Conservation (phyloP, 1,139 yeast genomes). For the Suhomyces bokatorum region DNA sequence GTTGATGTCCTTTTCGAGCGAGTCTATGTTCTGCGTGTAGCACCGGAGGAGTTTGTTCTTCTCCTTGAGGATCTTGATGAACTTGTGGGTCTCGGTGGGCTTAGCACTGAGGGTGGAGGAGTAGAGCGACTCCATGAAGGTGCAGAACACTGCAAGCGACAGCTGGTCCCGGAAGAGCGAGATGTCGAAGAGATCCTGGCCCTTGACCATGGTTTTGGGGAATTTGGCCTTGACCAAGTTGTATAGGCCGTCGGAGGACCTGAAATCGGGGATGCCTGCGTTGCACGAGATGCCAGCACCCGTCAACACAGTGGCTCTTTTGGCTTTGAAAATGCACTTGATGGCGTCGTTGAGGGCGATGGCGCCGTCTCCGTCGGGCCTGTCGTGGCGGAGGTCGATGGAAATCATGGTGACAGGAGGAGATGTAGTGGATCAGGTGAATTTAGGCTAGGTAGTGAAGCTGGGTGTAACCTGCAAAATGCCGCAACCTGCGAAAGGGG, state of each 20-base stretch:
- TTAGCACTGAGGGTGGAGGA: conserved; percentile 60
- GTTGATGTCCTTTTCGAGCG: conserved; percentile 37
- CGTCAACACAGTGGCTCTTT: conserved; percentile 63
- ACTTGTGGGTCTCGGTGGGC: conserved; percentile 83
- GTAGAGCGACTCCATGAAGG: conserved; percentile 76
- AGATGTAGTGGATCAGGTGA: background rate
- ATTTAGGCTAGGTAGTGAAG: background rate
- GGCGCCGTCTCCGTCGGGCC: conserved; percentile 29
- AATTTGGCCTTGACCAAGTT: conserved; percentile 65
- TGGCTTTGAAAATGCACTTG: conserved; percentile 46
- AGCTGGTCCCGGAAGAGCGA: conserved; percentile 70
- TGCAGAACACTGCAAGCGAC: conserved; percentile 69
- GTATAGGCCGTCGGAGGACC: conserved; percentile 83
- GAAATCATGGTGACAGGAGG: conserved; percentile 27
- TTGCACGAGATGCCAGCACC: conserved; percentile 97
- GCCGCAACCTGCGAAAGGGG: background rate
- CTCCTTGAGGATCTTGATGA: conserved; percentile 65
- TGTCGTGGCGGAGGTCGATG: conserved; percentile 28
- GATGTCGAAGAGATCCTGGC: conserved; percentile 88
- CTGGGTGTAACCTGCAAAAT: background rate
- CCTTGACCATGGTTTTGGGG: conserved; percentile 65
- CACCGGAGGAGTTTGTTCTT: conserved; percentile 74
- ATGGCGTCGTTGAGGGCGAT: conserved; percentile 42
- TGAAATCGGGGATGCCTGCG: conserved; percentile 95
- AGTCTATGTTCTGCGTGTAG: conserved; percentile 78